Percentiles rank a stretch among this genome's conserved stretches.
These are phyloP conservation scores for Aspergillus unguis DNA, from an alignment of 2,329 filamentous ascomycete genomes.

Conservation along the genomic window DNA sequence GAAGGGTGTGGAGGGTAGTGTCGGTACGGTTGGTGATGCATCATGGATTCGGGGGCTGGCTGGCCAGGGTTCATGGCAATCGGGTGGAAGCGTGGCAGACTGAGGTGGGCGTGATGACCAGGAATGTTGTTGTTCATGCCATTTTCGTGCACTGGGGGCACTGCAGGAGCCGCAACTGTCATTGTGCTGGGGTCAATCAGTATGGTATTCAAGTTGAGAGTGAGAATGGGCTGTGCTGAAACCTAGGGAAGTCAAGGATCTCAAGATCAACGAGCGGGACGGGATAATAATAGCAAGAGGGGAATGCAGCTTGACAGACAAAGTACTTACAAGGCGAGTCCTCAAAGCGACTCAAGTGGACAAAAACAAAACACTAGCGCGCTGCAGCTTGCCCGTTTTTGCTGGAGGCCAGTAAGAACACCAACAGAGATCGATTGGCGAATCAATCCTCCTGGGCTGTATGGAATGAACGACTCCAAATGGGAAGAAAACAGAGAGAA, in stretches of 20 bases:
- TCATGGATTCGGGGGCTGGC: constrained; percentile 31
- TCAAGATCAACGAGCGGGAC: background rate
- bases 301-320: constrained; percentile 6
- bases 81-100: constrained; percentile 38
- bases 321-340: background rate
- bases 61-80: constrained; percentile 41
- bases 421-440: constrained; percentile 19
- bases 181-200: constrained; percentile 21
- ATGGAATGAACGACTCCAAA: constrained; percentile 4
- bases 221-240: background rate
- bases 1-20: constrained; percentile 27
- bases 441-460: constrained; percentile 15
- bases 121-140: constrained; percentile 27
- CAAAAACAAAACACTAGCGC: constrained; percentile 23
- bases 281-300: constrained; percentile 1
- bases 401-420: constrained; percentile 12
- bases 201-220: constrained; percentile 1
- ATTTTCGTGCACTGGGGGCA: constrained; percentile 34
- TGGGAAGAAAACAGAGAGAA: constrained; percentile 12
- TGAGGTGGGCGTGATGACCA: constrained; percentile 28
- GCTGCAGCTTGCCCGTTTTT: constrained; percentile 26
- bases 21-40: constrained; percentile 34
- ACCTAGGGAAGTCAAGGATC: background rate
- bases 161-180: constrained; percentile 37
- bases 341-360: constrained; percentile 2